Evolutionary conservation across 768 basidiomycete species (phyloP), one percentile per base, ranked within the genome.

Genomic region (Pleurotus sapidus): DNA sequence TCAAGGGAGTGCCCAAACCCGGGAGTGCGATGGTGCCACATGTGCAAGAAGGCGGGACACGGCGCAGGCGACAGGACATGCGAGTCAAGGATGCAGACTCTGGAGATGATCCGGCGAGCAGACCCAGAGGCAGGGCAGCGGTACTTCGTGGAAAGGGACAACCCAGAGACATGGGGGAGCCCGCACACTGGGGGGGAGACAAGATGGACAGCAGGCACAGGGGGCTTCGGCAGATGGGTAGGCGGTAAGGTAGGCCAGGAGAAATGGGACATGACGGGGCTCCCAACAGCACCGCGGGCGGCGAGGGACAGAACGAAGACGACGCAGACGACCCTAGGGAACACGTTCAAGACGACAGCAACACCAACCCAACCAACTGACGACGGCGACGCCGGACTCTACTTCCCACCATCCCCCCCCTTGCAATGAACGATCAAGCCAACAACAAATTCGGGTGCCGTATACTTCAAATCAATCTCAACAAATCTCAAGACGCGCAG

Each of bases 1-100:
- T 40, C 67, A 0, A 0, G 30, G 8, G 45, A 55, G n/a, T 65
- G 71, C 60, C 39, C 43, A 6, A 18, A 0, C 11, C 59, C 65
- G 9, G 57, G 54, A 4, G 45, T 39, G 15, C 18, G 46, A 0
- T 50, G 50, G 7, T 73, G 71, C 49, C 40, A 57, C 0, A 69
- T 70, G 56, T 72, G 71, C 63, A 58, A 50, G n/a, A 25, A 15
- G 0, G 24, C 43, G 2, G 70, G 69, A 1, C 72, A 74, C 50
- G 66, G 69, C 1, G 59, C 70, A 0, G 70, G 66, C 47, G 65
- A 70, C 50, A 24, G 67, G 0, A 2, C 7, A 2, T 71, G 70
- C 59, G 67, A 68, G 0, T 27, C 58, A 0, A 69, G 67, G 55
- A 3, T 18, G 3, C 48, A 47, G 15, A 54, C 56, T n/a, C 18